These are phyloP conservation scores for Candida sithepensis DNA, from an alignment of 805 yeast species.

Conservation along the genomic window DNA sequence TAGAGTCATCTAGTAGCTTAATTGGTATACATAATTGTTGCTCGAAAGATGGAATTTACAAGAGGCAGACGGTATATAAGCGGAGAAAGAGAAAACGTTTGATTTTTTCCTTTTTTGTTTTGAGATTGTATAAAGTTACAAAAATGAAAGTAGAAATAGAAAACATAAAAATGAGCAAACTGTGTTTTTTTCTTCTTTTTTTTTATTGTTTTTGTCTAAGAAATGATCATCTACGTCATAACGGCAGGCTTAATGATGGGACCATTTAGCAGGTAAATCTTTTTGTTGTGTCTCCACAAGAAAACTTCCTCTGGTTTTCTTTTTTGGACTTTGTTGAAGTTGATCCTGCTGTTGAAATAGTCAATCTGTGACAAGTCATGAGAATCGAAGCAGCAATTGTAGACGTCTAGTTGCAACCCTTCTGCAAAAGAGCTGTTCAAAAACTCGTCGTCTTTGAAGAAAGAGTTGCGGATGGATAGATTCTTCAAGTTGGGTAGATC, in stretches of 20 bases:
- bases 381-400: conserved; percentile 7
- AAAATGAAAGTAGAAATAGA: background rate
- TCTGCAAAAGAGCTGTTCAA: conserved; percentile 3
- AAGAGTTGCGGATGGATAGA: conserved; percentile 5
- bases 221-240: too few relatives aligned
- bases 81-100: too few relatives aligned
- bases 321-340: background rate
- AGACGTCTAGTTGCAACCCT: conserved; percentile 1
- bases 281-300: conserved; percentile 6
- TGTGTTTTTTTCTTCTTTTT: too few relatives aligned
- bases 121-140: too few relatives aligned
- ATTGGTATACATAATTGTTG: too few relatives aligned
- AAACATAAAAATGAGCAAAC: too few relatives aligned
- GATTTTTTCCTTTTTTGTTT: too few relatives aligned
- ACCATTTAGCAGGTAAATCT: conserved; percentile 8
- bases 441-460: conserved; percentile 6
- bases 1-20: too few relatives aligned
- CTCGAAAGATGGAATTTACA: too few relatives aligned
- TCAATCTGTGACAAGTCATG: background rate
- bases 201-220: too few relatives aligned
- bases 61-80: too few relatives aligned
- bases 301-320: conserved; percentile 9
- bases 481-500: conserved; percentile 4
- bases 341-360: background rate
- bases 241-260: conserved; percentile 5